Evolutionary conservation across 2,329 filamentous ascomycete genomes (phyloP), one percentile per base, ranked within the genome.

Genomic region (Paracoccidioides lutzii): DNA sequence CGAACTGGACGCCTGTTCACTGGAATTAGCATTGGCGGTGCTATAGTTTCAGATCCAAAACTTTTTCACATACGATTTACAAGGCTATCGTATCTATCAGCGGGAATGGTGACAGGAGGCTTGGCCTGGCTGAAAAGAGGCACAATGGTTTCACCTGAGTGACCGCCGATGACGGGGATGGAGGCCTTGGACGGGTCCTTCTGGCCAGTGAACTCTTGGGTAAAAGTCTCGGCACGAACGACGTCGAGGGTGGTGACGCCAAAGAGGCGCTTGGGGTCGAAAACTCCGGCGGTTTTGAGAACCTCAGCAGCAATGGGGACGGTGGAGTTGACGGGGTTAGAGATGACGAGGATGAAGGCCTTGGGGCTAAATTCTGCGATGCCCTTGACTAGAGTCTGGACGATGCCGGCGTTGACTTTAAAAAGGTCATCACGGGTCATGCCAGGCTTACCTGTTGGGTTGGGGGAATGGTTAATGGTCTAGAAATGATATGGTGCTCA

Each of bases 351-450:
- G 71, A 95, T 83, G 77, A 85, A 95, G 55, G 93, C 93, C 73
- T 96, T 94, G 71, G 93, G 93, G 71, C 84, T 85, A 69, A 86
- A 83, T 71, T 96, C 84, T 65, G 91, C 90, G 66, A 89, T 83
- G 54, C 87, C 84, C 79, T 95, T 87, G 66, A 94, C 85, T 64
- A 98, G 81, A 65, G 88, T 90, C 77, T 93, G 89, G 70, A 98
- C 93, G 69, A 98, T 98, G 67, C 90, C 88, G 59, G 93, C 93
- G 74, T 98, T 98, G 81, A 96, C 95, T 78, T 96, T 96, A 87
- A 98, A 98, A 58, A 98, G 88, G 71, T 97, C 93, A 68, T 98
- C 93, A 78, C 93, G 90, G 74, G 88, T 96, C 93, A 98, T 98
- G 68, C 93, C 93, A 66, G 93, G 93, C 82, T 97, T 97, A 77